Evolutionary conservation across 2,329 filamentous ascomycete species (phyloP), one percentile per base, ranked within the genome.

Genomic region (Aaosphaeria pasadenensis): DNA sequence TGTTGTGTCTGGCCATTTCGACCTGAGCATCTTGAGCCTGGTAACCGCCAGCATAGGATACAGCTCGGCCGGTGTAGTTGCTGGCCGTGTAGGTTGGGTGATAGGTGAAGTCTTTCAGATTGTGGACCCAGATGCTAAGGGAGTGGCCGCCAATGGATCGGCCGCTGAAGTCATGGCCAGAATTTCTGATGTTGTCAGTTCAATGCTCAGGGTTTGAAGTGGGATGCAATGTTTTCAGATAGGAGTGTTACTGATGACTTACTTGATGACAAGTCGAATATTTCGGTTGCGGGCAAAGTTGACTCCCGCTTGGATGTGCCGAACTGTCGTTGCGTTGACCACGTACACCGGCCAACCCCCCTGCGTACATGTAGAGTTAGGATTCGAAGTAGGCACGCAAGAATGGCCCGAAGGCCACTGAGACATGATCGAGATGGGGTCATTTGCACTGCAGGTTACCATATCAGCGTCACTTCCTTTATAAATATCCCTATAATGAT

Each of bases 31-130:
- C 79, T 11, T 56, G 64, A 3, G 74, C 74, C 45, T 77, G 69
- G 6, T 81, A 72, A 33, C 80, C 80, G 4, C 78, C 73, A 1
- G 75, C 77, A 11, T 81, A 66, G 55, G 76, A 79, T 43, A 82
- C 67, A 3, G 78, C 61, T 6, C 45, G 45, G n/a, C 61, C 61
- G 0, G 31, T 53, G 32, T 64, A 64, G 1, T 44, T 31, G 0
- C 49, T 38, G 11, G 45, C 44, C 1, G 49, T 51, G 47, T 59
- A 62, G 7, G 52, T 43, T 1, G 50, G 39, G 35, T 54, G 42
- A 47, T 59, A 66, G 4, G 38, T 47, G 7, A 54, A 31, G 4
- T 43, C 51, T 46, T 57, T 59, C 41, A 65, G 57, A 30, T 58
- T 48, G 44, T 60, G 53, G 6, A 54, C 50, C 59, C 59, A 62